These are phyloP conservation scores for California macrophylla DNA, from an alignment of 441 rosid species.

Conservation along the genomic window DNA sequence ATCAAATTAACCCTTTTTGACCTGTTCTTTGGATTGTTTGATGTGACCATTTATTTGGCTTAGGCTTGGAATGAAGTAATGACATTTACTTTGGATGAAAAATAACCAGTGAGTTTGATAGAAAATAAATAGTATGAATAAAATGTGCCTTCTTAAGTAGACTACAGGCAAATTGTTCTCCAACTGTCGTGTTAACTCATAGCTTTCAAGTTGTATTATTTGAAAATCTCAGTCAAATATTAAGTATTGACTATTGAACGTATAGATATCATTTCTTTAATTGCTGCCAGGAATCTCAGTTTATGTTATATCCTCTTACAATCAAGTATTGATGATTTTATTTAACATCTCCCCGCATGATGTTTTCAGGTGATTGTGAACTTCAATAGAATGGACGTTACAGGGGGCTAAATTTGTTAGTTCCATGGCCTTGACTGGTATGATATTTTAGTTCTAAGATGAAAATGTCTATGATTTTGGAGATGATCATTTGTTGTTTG, in stretches of 20 bases:
- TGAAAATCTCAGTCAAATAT: neutral
- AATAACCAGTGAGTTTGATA: neutral
- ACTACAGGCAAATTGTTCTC: neutral
- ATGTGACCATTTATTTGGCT: slow-evolving; percentile 11
- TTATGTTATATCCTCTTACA: neutral
- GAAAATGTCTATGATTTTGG: neutral
- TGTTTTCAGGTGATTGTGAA: slow-evolving; percentile 21
- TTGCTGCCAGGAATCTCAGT: neutral
- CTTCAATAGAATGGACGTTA: slow-evolving; percentile 47
- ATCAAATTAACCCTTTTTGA: neutral
- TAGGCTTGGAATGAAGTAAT: slow-evolving; percentile 5
- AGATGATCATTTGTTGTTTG: neutral
- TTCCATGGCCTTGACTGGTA: slow-evolving; percentile 54
- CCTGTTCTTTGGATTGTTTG: slow-evolving; percentile 1
- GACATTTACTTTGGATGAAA: neutral
- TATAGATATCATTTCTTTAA: neutral
- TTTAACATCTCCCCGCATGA: slow-evolving; percentile 7
- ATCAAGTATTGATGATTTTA: neutral
- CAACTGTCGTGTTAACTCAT: neutral
- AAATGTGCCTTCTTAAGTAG: neutral
- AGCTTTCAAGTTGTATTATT: neutral
- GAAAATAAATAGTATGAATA: neutral
- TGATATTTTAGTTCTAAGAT: neutral
- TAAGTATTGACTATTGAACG: neutral
- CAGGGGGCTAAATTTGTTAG: slow-evolving; percentile 46